Base-by-base conservation (phyloP, 805 yeast genomes). In the Saccharomyces paradoxus region DNA sequence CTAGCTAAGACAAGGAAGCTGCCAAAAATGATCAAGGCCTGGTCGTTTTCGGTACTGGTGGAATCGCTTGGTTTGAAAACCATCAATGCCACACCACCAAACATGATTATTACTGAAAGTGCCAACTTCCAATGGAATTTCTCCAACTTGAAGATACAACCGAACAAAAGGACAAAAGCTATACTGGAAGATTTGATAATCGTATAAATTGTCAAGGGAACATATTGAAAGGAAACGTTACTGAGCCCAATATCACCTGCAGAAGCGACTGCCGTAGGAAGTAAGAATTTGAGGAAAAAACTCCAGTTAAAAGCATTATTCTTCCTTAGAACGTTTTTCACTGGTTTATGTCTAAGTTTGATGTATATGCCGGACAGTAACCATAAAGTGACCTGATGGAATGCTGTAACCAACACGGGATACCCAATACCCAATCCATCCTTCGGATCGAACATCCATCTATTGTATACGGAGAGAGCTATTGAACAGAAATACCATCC, bases 171-270 rank as follows among this genome's bases (percentile, higher is more conserved):
- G 32, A 94, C 99, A 76, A 94, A 94, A 30, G 91, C 85, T 51
- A 94, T 78, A 14, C 92, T 81, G 6, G 94, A 83, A 0, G 97
- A 87, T 67, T 94, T 94, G 56, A 94, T 82, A 89, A 92, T 90
- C 8, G 98, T 92, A 70, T 91, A 94, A 49, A 91, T 80, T 17
- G 91, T 82, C 58, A 94, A 75, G 1, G 96, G 81, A 49, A 94
- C 86, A 65, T 81, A 84, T 58, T 85, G 77, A 63, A 91, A 81
- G 28, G 96, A 86, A 32, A 86, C 82, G 69, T 94, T 94, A 30
- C 96, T 92, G 58, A 90, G 77, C 1, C 99, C 98, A 59, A 94
- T 90, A 70, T 94, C 99, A 17, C 96, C 92, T 1, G 96, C 89
- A 1, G 91, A 81, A 0, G 97, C 94, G 13, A 88, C 48, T 0